A percentile compares a stretch with the other conserved stretches of the same genome.
Conservation (phyloP, 345 rosid genomes). For the Physaria fendleri region DNA sequence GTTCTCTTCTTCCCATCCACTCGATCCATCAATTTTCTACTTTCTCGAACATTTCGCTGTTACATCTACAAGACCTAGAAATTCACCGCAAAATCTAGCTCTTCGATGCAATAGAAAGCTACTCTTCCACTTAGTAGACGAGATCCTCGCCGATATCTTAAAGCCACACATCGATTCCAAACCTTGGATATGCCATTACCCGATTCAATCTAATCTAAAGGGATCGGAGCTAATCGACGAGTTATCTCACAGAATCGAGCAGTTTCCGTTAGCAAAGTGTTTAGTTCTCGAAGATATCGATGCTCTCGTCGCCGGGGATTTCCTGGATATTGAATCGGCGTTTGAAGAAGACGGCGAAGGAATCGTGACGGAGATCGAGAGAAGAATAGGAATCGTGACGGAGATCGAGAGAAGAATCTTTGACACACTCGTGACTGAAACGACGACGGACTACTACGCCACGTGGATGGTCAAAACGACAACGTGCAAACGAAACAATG, state of each 20-base stretch:
- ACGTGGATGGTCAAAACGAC: slow-evolving; percentile 21
- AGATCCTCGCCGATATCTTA: slow-evolving; percentile 50
- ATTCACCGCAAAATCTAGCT: slow-evolving; percentile 16
- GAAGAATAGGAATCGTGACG: no score
- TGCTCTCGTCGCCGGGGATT: slow-evolving; percentile 46
- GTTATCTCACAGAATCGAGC: slow-evolving; percentile 30
- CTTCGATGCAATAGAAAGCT: slow-evolving; percentile 59
- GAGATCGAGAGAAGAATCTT: slow-evolving; percentile 49
- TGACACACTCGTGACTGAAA: slow-evolving; percentile 49
- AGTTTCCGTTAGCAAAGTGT: slow-evolving; percentile 49
- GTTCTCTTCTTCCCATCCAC: slow-evolving; percentile 63
- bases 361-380: slow-evolving; percentile 45
- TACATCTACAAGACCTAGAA: slow-evolving; percentile 1
- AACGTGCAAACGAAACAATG: slow-evolving; percentile 19
- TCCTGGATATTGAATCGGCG: slow-evolving; percentile 23
- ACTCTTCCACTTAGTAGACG: slow-evolving; percentile 57
- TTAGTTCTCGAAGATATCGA: slow-evolving; percentile 65
- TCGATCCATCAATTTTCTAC: slow-evolving; percentile 66
- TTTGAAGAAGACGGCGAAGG: slow-evolving; percentile 48
- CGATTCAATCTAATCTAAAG: not conserved
- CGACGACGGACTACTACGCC: slow-evolving; percentile 26
- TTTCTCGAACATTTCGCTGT: slow-evolving; percentile 42
- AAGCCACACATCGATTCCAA: slow-evolving; percentile 44
- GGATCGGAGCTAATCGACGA: slow-evolving; percentile 41
- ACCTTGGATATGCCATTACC: slow-evolving; percentile 36